These are phyloP conservation scores for Bipolaris oryzae DNA, from an alignment of 2,329 filamentous ascomycete species.

Conservation along the genomic window DNA sequence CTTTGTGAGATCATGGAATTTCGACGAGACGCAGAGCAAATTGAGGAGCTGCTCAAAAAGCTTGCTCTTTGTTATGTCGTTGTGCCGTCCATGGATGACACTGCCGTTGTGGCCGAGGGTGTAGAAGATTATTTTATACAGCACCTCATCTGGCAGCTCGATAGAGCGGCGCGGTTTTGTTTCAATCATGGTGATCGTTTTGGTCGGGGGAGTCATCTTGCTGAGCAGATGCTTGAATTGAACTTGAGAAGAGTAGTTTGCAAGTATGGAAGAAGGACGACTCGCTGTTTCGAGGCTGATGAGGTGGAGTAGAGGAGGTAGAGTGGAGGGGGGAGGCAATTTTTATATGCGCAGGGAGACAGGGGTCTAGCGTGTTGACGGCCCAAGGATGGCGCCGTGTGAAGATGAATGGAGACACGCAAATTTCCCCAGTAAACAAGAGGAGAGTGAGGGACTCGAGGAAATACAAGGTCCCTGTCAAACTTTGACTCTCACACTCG, in stretches of 20 bases:
- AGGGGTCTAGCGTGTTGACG: not conserved
- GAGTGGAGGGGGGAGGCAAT: not conserved
- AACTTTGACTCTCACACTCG: constrained; percentile 1
- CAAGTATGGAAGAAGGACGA: not conserved
- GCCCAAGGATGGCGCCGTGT: not conserved
- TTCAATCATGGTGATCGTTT: not conserved
- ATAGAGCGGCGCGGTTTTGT: constrained; percentile 9
- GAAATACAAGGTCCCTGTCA: not conserved
- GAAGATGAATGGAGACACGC: constrained; percentile 1
- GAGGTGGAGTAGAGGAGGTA: not conserved
- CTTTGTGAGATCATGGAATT: constrained; percentile 12
- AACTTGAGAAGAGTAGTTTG: not conserved
- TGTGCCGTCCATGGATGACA: not conserved
- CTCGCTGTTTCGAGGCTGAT: not conserved
- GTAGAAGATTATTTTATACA: constrained; percentile 22
- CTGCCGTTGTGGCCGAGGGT: not conserved
- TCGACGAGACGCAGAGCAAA: constrained; percentile 4
- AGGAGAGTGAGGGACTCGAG: not conserved
- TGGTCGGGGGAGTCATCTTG: not conserved
- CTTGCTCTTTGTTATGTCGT: not conserved
- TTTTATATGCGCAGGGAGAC: constrained; percentile 5
- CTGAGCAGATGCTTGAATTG: not conserved
- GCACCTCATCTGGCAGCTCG: constrained; percentile 22
- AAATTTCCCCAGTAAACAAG: not conserved
- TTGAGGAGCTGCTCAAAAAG: not conserved